These are phyloP conservation scores for Myrica gale DNA, from an alignment of 306 rosid genomes.

Conservation along the genomic window DNA sequence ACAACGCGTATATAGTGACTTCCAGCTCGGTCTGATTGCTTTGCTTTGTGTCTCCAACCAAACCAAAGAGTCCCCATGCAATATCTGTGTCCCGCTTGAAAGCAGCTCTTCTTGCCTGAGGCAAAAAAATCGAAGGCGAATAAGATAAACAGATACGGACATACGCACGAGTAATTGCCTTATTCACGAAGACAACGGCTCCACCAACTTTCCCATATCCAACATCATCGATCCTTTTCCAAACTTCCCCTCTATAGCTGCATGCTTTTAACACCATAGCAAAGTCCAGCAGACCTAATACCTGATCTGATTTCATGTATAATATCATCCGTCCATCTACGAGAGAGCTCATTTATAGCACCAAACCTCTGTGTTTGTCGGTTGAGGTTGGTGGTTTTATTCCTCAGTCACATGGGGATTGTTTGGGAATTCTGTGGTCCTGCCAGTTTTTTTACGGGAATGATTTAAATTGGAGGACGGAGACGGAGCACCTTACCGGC, in stretches of 20 bases:
- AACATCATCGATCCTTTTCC: background rate
- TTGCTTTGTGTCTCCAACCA: conserved; percentile 1
- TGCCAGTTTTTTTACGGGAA: background rate
- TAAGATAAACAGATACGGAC: conserved; percentile 17
- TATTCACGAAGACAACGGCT: background rate
- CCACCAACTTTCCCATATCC: background rate
- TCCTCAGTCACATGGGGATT: background rate
- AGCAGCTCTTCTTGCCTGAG: background rate
- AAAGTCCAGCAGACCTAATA: background rate
- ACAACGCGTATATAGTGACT: background rate
- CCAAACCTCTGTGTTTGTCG: background rate
- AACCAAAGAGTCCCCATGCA: conserved; percentile 3
- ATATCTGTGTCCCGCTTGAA: conserved; percentile 2
- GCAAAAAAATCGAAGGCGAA: background rate
- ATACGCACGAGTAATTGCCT: conserved; percentile 19
- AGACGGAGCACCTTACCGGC: background rate
- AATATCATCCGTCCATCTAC: background rate
- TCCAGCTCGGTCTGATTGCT: conserved; percentile 9
- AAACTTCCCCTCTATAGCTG: background rate
- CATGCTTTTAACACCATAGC: background rate
- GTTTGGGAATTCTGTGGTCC: background rate
- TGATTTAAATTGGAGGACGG: background rate
- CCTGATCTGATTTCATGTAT: background rate
- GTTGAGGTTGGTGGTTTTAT: background rate
- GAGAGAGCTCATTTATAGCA: background rate